Base-by-base conservation (phyloP, 2,329 filamentous ascomycete species). In the Diplodia seriata region DNA sequence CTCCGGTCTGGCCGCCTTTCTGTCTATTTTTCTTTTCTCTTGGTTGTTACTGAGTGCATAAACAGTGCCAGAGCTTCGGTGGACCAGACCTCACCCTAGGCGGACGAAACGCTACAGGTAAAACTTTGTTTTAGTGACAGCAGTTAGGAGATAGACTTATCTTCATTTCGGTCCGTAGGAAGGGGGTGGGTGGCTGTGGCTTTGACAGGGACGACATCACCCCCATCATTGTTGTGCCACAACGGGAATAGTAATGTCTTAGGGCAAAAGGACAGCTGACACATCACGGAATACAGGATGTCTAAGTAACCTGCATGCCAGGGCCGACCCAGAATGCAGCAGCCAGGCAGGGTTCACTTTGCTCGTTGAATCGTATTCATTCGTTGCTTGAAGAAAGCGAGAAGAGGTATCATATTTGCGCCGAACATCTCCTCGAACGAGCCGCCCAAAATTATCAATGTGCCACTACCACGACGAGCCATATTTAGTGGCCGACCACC, bases 401-500 rank as follows among this genome's bases (percentile, higher is more conserved):
- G 18, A 53, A 53, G 15, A 20, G 38, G 20, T 40, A 43, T 47
- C 40, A 47, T 43, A 15, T 18, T n/a, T 15, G 20, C 43, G 3
- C 43, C 43, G n/a, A 20, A n/a, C 8, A 7, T 47, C 43, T 20
- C 40, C 18, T n/a, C 18, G n/a, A 1, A 47, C 43, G 6, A 12
- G 18, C 18, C n/a, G 43, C n/a, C 43, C n/a, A 4, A 11, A 47
- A n/a, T 43, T 3, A 47, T 47, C 18, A 47, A 1, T 11, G 20
- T 20, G 20, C 18, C 43, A 11, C 43, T 18, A 11, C n/a, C 43
- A 7, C n/a, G n/a, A 20, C n/a, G 43, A 8, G n/a, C 43, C n/a
- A 47, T 20, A 18, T 38, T 31, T 11, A 66, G 14, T 40, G 15
- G 18, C 38, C 18, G n/a, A 54, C 66, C 26, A 64, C 66, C 50